Base-by-base conservation (phyloP, 1,284 basidiomycete genomes). In the Serendipita sp. region DNA sequence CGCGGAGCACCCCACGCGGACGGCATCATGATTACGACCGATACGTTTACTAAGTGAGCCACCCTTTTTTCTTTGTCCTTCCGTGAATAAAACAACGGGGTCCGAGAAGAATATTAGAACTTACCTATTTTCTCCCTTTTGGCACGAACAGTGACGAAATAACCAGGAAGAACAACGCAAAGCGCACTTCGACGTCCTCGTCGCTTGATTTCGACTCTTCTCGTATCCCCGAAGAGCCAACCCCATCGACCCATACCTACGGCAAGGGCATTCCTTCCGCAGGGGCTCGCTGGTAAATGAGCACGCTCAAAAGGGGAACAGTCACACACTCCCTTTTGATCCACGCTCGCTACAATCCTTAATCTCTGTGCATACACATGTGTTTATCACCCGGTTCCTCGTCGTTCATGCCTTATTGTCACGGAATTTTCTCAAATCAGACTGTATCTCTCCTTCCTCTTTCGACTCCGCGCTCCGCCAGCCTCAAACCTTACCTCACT, bases 191-290 rank as follows among this genome's bases (percentile, higher is more conserved):
- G 15, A 35, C n/a, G 22, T 17, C 53, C 6, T 58, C 53, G 22
- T 58, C 53, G 53, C 53, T 58, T 10, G 53, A 58, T 26, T 58
- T 58, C n/a, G 53, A 58, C 53, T 58, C 53, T 22, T 17, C 53
- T n/a, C 53, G 53, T 38, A 12, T 22, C 47, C 47, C 32, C 10
- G 22, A 22, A 22, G 22, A 22, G 22, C 53, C 53, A 26, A 6
- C 53, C 15, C 53, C 53, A n/a, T 26, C 22, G 32, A 58, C 53
- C 8, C 53, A 58, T 26, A 58, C 53, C 26, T 58, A 58, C 30
- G 53, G 53, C 3, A 58, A 58, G 32, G 53, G 53, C 1, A 58
- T 58, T 26, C 53, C 53, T 32, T 22, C 53, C 30, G 53, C 53
- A n/a, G 53, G 5, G 15, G 53, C 22, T 26, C 53, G 32, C 10